Base-by-base conservation (phyloP, 371 early-diverging fungal species). In the Zychaea mexicana region DNA sequence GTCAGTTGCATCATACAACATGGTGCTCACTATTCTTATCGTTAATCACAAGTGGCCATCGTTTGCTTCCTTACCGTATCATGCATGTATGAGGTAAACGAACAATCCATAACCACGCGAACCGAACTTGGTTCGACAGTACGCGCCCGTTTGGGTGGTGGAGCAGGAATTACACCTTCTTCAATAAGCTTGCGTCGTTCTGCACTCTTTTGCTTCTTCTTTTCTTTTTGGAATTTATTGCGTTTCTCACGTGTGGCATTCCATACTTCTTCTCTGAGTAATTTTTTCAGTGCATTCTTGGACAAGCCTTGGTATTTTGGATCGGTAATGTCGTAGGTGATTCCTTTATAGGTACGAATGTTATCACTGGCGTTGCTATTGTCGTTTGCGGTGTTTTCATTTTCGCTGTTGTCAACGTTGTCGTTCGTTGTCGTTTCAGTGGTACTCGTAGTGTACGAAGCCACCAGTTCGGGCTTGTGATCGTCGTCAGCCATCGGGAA, bases 31-130 rank as follows among this genome's bases (percentile, higher is more conserved):
- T 36, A 9, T 36, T 36, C 9, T 36, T 9, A 7, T 9, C 15
- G 38, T 36, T 36, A 36, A 36, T 9, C n/a, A 36, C 7, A 36
- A 36, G 15, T 15, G 38, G 38, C 38, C 15, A 36, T 36, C 15
- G 38, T 28, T 38, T n/a, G 13, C 24, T 2, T 1, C 15, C 52
- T 33, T 79, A 84, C 91, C 73, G 88, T 90, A 10, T 88, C 86
- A 12, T 62, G 75, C 96, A 96, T 96, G 49, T 84, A 76, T 19
- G 86, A 81, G 49, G 93, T 92, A 75, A 92, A 94, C 1, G 85
- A 77, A 80, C 89, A 86, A 67, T 94, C 94, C 15, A 94, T 71
- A 1, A 92, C 82, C 31, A 95, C 73, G 22, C 65, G 66, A 3
- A 76, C 64, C 2, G 71, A 68, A 19, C 76, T 71, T 10, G 73